phyloP scores from a whole-genome alignment of 441 rosid genomes.

The Corymbia citriodora region DNA sequence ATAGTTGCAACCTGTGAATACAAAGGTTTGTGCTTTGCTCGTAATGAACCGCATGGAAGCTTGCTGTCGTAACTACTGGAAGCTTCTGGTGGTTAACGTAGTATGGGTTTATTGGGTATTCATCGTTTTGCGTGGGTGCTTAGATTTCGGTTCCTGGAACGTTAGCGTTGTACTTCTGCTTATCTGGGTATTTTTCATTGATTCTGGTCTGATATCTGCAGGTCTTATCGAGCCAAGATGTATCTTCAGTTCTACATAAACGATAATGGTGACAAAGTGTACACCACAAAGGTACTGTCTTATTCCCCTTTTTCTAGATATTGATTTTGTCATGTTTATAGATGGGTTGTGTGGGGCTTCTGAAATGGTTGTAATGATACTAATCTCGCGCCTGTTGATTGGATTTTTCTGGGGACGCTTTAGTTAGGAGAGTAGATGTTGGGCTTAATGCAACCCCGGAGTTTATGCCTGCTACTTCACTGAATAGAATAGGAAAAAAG shows the following conservation, averaged over 20 bases:
- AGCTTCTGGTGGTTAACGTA: neutral
- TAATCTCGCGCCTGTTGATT: neutral
- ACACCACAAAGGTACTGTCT: constrained; percentile 80
- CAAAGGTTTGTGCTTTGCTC: neutral
- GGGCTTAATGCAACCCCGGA: neutral
- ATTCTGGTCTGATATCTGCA: neutral
- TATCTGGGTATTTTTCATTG: neutral
- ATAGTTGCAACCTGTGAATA: neutral
- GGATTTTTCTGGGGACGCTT: neutral
- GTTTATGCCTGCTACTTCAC: neutral
- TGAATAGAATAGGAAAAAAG: neutral
- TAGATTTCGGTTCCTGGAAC: neutral
- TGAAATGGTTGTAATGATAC: neutral
- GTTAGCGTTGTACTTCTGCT: neutral
- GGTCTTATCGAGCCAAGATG: constrained; percentile 24
- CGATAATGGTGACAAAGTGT: constrained; percentile 93
- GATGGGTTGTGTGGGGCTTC: neutral
- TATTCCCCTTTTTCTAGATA: neutral
- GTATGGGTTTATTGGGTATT: neutral
- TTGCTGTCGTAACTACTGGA: neutral
- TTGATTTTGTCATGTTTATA: neutral
- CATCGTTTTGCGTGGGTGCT: neutral
- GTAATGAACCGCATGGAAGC: neutral
- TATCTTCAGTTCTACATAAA: constrained; percentile 95
- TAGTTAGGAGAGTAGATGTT: neutral